Conservation (phyloP, 208 protist genomes). For the Crithidia bombi region DNA sequence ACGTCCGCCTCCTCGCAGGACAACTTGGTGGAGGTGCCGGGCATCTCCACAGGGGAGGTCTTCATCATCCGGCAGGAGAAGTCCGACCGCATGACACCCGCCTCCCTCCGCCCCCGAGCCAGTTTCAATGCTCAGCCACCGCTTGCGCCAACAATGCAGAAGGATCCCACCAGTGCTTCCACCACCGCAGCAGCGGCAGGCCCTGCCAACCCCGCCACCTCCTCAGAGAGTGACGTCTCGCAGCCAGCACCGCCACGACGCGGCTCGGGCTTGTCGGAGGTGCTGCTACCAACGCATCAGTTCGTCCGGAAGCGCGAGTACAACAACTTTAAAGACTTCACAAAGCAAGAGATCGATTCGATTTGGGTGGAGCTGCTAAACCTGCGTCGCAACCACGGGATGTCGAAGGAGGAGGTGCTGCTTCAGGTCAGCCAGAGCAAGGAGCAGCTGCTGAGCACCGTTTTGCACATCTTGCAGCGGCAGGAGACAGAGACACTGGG, state of each 20-base stretch:
- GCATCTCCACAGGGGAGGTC: constrained; percentile 22
- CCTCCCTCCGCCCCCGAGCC: neutral
- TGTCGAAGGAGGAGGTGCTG: constrained; percentile 66
- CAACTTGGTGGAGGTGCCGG: constrained; percentile 16
- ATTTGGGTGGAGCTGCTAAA: constrained; percentile 72
- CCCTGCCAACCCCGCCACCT: neutral
- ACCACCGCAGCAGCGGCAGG: neutral
- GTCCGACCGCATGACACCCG: neutral
- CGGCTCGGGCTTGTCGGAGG: constrained; percentile 31
- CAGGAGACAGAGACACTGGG: constrained; percentile 42
- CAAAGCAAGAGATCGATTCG: constrained; percentile 62
- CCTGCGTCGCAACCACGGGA: constrained; percentile 39
- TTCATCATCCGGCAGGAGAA: constrained; percentile 33
- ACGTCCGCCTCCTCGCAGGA: constrained; percentile 1
- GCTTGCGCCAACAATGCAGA: constrained; percentile 4
- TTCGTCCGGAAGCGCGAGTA: constrained; percentile 67
- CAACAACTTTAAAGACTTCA: constrained; percentile 54
- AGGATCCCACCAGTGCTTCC: neutral
- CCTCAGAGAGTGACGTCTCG: neutral
- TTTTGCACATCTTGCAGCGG: constrained; percentile 33
- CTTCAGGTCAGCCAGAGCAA: constrained; percentile 42
- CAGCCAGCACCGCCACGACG: constrained; percentile 3
- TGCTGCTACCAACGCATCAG: constrained; percentile 51
- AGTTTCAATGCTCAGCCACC: neutral
- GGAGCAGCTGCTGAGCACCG: constrained; percentile 33